Evolutionary conservation across 148 eudicot genomes (phyloP).

Genomic region (Vaccinium myrtillus): DNA sequence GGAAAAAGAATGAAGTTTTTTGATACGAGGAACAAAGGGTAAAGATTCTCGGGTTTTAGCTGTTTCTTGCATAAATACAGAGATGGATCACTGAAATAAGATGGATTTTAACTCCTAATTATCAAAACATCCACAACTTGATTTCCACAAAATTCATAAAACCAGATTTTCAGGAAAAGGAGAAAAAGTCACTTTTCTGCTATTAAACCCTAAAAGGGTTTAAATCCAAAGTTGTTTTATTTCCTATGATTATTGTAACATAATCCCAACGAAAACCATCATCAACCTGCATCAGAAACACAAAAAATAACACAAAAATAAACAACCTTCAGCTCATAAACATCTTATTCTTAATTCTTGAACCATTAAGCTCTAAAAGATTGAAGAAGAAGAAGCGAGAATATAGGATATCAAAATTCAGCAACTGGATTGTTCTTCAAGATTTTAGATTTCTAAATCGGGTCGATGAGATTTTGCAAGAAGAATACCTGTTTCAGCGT

Average conservation of each 20-base stretch:
- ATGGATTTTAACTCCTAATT: constrained; percentile 1
- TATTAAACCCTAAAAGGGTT: constrained; percentile 8
- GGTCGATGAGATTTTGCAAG: constrained; percentile 34
- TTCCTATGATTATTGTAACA: neutral
- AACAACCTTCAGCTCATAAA: neutral
- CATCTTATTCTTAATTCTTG: neutral
- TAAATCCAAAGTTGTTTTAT: neutral
- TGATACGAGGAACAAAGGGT: neutral
- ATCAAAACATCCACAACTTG: constrained; percentile 4
- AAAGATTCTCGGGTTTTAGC: constrained; percentile 1
- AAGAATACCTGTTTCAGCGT: constrained; percentile 21
- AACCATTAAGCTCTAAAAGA: neutral
- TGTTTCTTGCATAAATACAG: neutral
- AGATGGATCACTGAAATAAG: neutral
- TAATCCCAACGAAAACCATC: neutral
- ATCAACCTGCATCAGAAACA: constrained; percentile 11
- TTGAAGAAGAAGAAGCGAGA: neutral
- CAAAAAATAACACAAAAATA: neutral
- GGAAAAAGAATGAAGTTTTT: neutral
- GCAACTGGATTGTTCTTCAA: constrained; percentile 23
- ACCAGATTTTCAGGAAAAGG: neutral
- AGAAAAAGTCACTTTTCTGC: neutral
- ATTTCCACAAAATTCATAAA: constrained; percentile 14
- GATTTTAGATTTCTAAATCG: constrained; percentile 20
- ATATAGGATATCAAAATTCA: constrained; percentile 1